Conservation (phyloP, 2,329 filamentous ascomycete genomes). For the Pseudogymnoascus sp. region DNA sequence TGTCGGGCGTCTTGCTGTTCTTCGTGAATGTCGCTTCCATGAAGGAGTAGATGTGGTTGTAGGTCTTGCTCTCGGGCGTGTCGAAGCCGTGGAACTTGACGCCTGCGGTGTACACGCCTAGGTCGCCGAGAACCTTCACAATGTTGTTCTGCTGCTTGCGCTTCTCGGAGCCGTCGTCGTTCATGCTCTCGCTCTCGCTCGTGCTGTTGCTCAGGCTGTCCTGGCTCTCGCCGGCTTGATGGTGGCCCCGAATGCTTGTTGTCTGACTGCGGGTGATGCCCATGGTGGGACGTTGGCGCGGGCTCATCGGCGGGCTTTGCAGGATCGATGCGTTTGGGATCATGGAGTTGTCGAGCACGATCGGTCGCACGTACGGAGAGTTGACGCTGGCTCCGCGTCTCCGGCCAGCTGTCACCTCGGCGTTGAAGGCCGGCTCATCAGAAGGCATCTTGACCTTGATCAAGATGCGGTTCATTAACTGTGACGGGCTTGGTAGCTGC, state of each 20-base stretch:
- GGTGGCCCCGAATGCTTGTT: conserved; percentile 11
- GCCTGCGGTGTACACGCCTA: conserved; percentile 68
- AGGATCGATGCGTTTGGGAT: conserved; percentile 45
- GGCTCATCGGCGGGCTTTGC: conserved; percentile 46
- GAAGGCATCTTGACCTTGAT: conserved; percentile 86
- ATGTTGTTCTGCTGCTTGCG: conserved; percentile 70
- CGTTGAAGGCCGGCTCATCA: conserved; percentile 33
- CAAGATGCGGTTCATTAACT: conserved; percentile 74
- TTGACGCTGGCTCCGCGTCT: conserved; percentile 64
- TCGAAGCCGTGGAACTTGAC: conserved; percentile 81
- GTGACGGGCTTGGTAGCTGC: conserved; percentile 73
- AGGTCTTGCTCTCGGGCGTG: conserved; percentile 68
- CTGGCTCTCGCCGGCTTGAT: conserved; percentile 30
- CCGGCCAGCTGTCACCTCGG: conserved; percentile 40
- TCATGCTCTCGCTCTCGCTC: conserved; percentile 71
- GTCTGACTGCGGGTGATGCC: conserved; percentile 18
- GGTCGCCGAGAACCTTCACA: conserved; percentile 68
- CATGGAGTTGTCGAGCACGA: conserved; percentile 48
- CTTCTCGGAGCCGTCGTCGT: conserved; percentile 44
- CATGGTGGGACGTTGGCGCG: conserved; percentile 24
- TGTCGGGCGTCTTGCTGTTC: conserved; percentile 66
- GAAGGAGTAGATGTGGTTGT: conserved; percentile 94
- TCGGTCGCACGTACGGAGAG: conserved; percentile 62
- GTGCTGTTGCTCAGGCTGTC: conserved; percentile 52
- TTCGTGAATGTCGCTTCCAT: conserved; percentile 82